phyloP scores from a whole-genome alignment of 2,329 filamentous ascomycete genomes.

The Botrytis deweyae region DNA sequence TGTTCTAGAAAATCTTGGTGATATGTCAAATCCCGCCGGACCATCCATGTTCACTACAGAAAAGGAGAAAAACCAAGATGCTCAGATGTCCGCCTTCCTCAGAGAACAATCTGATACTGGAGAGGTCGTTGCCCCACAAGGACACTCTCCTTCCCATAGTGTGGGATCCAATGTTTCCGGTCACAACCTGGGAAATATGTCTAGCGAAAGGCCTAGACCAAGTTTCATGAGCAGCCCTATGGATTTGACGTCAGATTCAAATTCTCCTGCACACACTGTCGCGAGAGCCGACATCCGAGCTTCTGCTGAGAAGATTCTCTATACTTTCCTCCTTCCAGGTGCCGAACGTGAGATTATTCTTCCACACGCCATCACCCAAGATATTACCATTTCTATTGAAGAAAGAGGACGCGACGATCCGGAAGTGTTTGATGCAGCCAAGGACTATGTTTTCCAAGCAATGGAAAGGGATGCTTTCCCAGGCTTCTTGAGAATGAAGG shows the following conservation, averaged over 20 bases:
- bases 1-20: constrained; percentile 70
- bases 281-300: constrained; percentile 86
- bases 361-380: constrained; percentile 79
- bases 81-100: constrained; percentile 87
- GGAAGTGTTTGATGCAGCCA: constrained; percentile 94
- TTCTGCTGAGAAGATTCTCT: constrained; percentile 97
- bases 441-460: constrained; percentile 99
- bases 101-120: constrained; percentile 62
- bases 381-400: constrained; percentile 86
- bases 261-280: constrained; percentile 80
- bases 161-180: constrained; percentile 34
- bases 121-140: constrained; percentile 42
- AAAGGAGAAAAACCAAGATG: constrained; percentile 77
- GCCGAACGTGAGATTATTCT: constrained; percentile 95
- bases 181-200: constrained; percentile 48
- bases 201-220: constrained; percentile 46
- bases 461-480: constrained; percentile 99
- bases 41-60: constrained; percentile 64
- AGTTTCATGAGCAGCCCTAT: constrained; percentile 62
- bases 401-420: constrained; percentile 90
- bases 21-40: constrained; percentile 60
- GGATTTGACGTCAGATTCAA: constrained; percentile 69
- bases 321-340: constrained; percentile 92
- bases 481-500: constrained; percentile 91
- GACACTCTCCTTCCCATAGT: constrained; percentile 54